Percentiles rank a stretch among this genome's conserved stretches.
These are phyloP conservation scores for Pulveroboletus frians DNA, from an alignment of 768 basidiomycete genomes.

Conservation along the genomic window DNA sequence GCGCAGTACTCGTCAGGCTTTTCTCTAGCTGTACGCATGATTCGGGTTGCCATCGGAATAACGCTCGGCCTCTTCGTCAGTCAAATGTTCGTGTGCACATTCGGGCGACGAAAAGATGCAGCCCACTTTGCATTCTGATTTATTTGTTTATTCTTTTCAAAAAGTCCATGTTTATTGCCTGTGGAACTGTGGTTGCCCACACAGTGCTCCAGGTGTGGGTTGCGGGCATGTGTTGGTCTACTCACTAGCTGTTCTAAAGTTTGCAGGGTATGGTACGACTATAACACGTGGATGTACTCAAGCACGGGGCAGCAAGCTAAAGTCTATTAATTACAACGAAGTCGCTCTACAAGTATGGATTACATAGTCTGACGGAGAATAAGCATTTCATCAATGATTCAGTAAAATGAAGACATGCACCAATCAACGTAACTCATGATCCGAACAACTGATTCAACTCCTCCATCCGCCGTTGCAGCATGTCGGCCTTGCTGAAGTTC, in stretches of 20 bases:
- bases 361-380: conserved; percentile 21
- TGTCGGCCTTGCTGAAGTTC: conserved; percentile 81
- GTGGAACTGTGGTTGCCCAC: too few relatives aligned
- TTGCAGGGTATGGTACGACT: not conserved
- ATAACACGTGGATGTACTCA: not conserved
- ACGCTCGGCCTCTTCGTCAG: conserved; percentile 81
- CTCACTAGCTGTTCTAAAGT: conserved; percentile 27
- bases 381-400: conserved; percentile 18
- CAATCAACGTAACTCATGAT: conserved; percentile 29
- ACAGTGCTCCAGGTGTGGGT: too few relatives aligned
- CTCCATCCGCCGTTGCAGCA: conserved; percentile 82
- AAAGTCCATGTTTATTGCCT: too few relatives aligned
- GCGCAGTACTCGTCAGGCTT: conserved; percentile 70
- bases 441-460: conserved; percentile 78
- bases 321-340: conserved; percentile 31
- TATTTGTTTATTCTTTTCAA: too few relatives aligned
- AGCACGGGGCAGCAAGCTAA: not conserved
- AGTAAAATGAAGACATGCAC: conserved; percentile 11
- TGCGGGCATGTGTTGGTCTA: too few relatives aligned
- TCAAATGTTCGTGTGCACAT: conserved; percentile 69
- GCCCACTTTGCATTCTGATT: conserved; percentile 63
- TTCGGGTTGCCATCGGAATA: conserved; percentile 78
- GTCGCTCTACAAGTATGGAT: conserved; percentile 29
- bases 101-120: conserved; percentile 67
- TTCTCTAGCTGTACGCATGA: conserved; percentile 76